Conservation (phyloP, 2,329 filamentous ascomycete species). For the Xylaria sp. region DNA sequence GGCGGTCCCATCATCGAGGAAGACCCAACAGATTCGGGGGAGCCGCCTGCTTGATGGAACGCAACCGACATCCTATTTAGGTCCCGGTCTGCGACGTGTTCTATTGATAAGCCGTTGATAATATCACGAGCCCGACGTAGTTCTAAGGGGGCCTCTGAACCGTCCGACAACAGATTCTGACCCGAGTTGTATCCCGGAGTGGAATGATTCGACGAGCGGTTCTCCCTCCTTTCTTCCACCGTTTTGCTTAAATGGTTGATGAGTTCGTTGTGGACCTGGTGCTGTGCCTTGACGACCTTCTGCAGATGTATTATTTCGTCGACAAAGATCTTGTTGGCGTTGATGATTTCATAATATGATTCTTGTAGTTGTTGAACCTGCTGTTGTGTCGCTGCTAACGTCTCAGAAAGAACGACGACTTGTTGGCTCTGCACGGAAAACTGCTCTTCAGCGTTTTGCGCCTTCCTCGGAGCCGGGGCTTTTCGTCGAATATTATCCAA, state of each 20-base stretch:
- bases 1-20: constrained; percentile 68
- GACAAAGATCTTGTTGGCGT: constrained; percentile 70
- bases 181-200: constrained; percentile 55
- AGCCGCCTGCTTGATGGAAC: constrained; percentile 63
- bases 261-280: constrained; percentile 68
- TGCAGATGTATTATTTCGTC: constrained; percentile 71
- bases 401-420: constrained; percentile 87
- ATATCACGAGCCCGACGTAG: constrained; percentile 68
- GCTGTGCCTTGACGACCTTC: constrained; percentile 69
- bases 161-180: constrained; percentile 57
- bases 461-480: constrained; percentile 88
- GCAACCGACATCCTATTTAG: constrained; percentile 65
- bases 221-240: constrained; percentile 58
- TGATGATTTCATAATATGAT: constrained; percentile 80
- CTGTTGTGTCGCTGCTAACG: constrained; percentile 88
- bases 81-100: constrained; percentile 64
- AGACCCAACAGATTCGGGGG: constrained; percentile 63
- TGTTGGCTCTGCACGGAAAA: constrained; percentile 82
- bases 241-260: constrained; percentile 65
- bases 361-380: constrained; percentile 90
- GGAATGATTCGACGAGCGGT: constrained; percentile 54
- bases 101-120: constrained; percentile 63
- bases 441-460: constrained; percentile 73
- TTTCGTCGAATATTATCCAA: constrained; percentile 97
- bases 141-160: constrained; percentile 60